Evolutionary conservation across 202 grass and related monocot genomes (phyloP), one percentile per base, ranked within the genome.

Genomic region (Musa balbisiana): DNA sequence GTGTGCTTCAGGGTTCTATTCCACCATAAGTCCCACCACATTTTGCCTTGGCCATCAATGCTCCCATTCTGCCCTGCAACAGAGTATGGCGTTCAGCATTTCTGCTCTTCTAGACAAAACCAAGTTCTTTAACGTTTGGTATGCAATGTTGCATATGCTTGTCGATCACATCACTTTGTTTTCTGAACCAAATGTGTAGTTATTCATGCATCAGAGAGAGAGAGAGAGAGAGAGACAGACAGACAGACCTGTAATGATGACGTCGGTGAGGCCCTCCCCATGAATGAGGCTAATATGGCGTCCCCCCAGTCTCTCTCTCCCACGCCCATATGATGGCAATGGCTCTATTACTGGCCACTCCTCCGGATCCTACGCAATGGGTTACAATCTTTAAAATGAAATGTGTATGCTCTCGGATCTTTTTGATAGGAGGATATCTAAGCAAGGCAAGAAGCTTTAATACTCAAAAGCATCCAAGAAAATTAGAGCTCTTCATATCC

Each of bases 241-340:
- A 64, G 8, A 67, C 14, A 82, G 80, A 97, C 93, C 93, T 54
- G 90, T 91, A 75, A 97, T 84, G 1, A 97, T 79, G 76, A 97
- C 84, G 84, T 97, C 90, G 53, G 71, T 80, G 63, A 97, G 83
- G 19, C 81, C 81, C 22, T 93, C 82, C 73, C 93, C 93, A 14
- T 93, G 93, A 16, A 97, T 89, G 67, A 97, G 88, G 84, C 93
- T 97, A 63, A 97, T 84, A 54, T 97, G 90, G 15, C 90, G 90
- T 1, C 84, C 87, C 43, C 93, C 90, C 71, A 89, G 67, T 65
- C 90, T 87, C 83, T 97, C 93, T 79, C 93, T 89, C 6, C 93
- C 93, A 8, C 90, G 87, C 15, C 93, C 90, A 27, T 97, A 97
- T 16, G 93, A 97, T 19, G 86, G 90, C 75, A 93, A 84, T 50